Evolutionary conservation across 305 asterid genomes (phyloP).

Genomic region (Euphrasia arctica): DNA sequence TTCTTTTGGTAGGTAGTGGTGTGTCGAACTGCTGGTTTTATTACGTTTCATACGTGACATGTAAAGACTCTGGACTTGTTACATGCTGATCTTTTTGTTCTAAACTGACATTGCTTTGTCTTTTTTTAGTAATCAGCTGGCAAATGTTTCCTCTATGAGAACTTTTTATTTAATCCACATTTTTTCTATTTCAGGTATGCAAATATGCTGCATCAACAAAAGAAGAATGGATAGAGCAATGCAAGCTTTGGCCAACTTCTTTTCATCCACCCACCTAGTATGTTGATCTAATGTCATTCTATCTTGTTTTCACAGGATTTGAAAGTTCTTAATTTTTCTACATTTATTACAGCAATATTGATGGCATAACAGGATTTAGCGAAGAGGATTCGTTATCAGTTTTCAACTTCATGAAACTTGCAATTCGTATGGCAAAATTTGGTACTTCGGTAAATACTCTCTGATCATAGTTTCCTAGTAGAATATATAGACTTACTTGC

Average conservation of each 20-base stretch:
- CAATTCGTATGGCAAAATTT: slow-evolving; percentile 59
- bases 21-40: too few relatives aligned
- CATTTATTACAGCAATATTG: slow-evolving; percentile 52
- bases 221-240: slow-evolving; percentile 97
- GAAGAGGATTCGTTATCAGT: slow-evolving; percentile 56
- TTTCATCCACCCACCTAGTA: slow-evolving; percentile 91
- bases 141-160: background rate
- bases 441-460: slow-evolving; percentile 41
- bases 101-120: background rate
- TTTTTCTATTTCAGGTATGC: slow-evolving; percentile 49
- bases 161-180: background rate
- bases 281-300: slow-evolving; percentile 28
- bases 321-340: slow-evolving; percentile 27
- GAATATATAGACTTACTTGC: background rate
- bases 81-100: background rate
- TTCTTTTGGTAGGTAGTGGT: too few relatives aligned
- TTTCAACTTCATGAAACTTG: slow-evolving; percentile 57
- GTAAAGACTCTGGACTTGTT: background rate
- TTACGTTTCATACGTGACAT: too few relatives aligned
- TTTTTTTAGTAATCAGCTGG: background rate
- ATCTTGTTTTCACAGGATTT: slow-evolving; percentile 1
- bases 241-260: slow-evolving; percentile 96
- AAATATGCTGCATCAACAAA: slow-evolving; percentile 78
- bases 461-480: slow-evolving; percentile 11
- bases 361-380: slow-evolving; percentile 82